phyloP scores from a whole-genome alignment of 768 basidiomycete species.

The Hortiboletus flavorubellus region DNA sequence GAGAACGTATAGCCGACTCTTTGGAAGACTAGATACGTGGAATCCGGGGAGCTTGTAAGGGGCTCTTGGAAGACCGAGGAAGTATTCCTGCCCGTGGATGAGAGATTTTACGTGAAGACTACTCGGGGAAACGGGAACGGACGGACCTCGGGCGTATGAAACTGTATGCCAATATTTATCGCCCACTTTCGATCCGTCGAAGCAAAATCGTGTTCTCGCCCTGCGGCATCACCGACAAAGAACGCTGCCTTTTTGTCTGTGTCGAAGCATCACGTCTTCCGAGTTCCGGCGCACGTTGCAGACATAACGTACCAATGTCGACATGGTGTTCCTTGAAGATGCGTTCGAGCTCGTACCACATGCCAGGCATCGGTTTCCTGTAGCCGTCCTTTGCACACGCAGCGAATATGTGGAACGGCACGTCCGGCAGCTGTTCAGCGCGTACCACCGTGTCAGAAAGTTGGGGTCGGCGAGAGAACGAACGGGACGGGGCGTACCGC shows the following conservation, averaged over 20 bases:
- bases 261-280: neutral
- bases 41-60: conserved; percentile 63
- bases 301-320: conserved; percentile 53
- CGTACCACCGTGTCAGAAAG: neutral
- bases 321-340: conserved; percentile 57
- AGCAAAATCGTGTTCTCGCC: conserved; percentile 71
- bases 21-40: conserved; percentile 48
- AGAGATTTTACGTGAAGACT: neutral
- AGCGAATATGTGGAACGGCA: conserved; percentile 78
- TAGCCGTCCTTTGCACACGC: conserved; percentile 72
- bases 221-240: conserved; percentile 90
- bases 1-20: conserved; percentile 14
- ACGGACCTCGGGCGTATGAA: conserved; percentile 80
- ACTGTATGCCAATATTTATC: conserved; percentile 65
- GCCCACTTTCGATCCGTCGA: conserved; percentile 87
- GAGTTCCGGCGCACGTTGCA: neutral
- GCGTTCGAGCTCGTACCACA: conserved; percentile 72
- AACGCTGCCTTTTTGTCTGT: conserved; percentile 65
- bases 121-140: neutral
- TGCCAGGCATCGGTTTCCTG: conserved; percentile 85
- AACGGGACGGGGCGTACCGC: conserved; percentile 40
- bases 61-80: conserved; percentile 49
- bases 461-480: neutral
- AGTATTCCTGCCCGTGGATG: conserved; percentile 63
- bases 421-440: conserved; percentile 54